These are phyloP conservation scores for Globisporangium emineosum DNA, from an alignment of 352 stramenopile species.

Conservation along the genomic window DNA sequence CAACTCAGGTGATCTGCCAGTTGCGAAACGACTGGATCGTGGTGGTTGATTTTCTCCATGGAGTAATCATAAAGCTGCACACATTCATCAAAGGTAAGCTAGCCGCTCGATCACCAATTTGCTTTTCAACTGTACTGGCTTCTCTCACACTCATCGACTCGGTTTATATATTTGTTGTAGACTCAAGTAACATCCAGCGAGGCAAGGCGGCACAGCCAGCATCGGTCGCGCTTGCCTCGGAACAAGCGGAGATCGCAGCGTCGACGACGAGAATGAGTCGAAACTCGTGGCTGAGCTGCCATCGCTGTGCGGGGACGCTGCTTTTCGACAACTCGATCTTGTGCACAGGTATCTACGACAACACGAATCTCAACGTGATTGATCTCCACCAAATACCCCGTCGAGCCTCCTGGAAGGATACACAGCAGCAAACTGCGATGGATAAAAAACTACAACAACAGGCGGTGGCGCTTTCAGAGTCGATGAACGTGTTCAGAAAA, in stretches of 20 bases:
- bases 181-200: slow-evolving; percentile 15
- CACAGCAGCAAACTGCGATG: neutral
- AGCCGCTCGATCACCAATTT: no score
- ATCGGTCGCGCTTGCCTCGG: slow-evolving; percentile 30
- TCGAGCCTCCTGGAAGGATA: slow-evolving; percentile 2
- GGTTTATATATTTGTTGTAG: no score
- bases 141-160: no score
- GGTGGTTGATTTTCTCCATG: slow-evolving; percentile 40
- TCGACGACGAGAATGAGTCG: slow-evolving; percentile 13
- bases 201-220: slow-evolving; percentile 21
- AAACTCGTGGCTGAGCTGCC: slow-evolving; percentile 52
- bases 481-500: neutral
- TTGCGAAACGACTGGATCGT: slow-evolving; percentile 74
- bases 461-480: neutral
- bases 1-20: slow-evolving; percentile 52
- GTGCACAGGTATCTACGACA: slow-evolving; percentile 44
- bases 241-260: slow-evolving; percentile 17
- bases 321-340: slow-evolving; percentile 52
- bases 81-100: slow-evolving; percentile 47
- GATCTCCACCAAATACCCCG: slow-evolving; percentile 40
- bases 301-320: slow-evolving; percentile 43
- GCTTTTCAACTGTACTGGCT: no score
- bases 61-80: slow-evolving; percentile 48
- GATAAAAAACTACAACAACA: neutral
- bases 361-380: slow-evolving; percentile 41